A percentile compares a stretch with the other conserved stretches of the same genome.
These are phyloP conservation scores for Pythium oligandrum DNA, from an alignment of 352 stramenopile species.

Conservation along the genomic window DNA sequence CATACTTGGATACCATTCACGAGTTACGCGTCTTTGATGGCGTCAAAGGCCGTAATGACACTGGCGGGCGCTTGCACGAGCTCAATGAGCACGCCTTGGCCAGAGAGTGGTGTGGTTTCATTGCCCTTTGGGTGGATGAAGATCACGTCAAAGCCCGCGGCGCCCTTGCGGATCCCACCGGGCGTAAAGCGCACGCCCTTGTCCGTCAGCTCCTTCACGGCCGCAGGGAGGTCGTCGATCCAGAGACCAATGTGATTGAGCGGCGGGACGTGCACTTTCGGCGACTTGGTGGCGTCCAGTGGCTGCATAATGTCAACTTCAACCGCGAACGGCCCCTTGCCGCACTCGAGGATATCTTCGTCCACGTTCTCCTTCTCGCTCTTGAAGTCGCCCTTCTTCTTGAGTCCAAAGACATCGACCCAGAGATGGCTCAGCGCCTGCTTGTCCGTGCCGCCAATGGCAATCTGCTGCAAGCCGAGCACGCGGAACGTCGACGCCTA, in stretches of 20 bases:
- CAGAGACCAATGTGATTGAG: conserved; percentile 99
- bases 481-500: conserved; percentile 88
- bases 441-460: conserved; percentile 92
- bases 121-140: conserved; percentile 99
- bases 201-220: conserved; percentile 89
- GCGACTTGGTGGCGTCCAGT: conserved; percentile 89
- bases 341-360: conserved; percentile 96
- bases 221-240: conserved; percentile 93
- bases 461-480: conserved; percentile 97
- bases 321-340: conserved; percentile 88
- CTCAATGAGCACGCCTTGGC: conserved; percentile 95
- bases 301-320: conserved; percentile 99
- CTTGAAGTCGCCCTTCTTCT: conserved; percentile 57
- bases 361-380: conserved; percentile 96
- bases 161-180: conserved; percentile 96
- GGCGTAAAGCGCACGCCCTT: conserved; percentile 95
- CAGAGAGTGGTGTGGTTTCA: conserved; percentile 86
- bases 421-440: conserved; percentile 77
- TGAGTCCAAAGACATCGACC: conserved; percentile 78
- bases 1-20: neutral
- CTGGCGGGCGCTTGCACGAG: conserved; percentile 93
- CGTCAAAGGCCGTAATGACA: conserved; percentile 86
- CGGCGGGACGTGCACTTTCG: conserved; percentile 93
- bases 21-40: conserved; percentile 23
- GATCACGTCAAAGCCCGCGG: conserved; percentile 94